Evolutionary conservation across 2,329 filamentous ascomycete genomes (phyloP).

Genomic region (Stagonosporopsis tanaceti): DNA sequence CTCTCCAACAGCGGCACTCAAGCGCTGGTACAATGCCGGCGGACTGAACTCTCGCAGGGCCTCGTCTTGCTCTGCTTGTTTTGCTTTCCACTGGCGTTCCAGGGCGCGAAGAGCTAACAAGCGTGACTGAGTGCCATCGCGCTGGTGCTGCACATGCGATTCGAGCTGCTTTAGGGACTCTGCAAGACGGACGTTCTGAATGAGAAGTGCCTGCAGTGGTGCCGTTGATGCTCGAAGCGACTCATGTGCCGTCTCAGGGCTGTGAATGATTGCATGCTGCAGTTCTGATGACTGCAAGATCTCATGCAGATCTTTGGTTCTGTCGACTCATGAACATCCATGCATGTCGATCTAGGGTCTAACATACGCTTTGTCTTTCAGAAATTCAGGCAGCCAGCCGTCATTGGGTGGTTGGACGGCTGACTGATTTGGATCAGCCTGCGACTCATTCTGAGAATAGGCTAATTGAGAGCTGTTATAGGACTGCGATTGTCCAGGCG

Average conservation of each 20-base stretch:
- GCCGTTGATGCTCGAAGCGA: slow-evolving; percentile 72
- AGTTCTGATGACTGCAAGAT: slow-evolving; percentile 71
- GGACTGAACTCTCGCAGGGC: slow-evolving; percentile 86
- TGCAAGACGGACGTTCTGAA: slow-evolving; percentile 76
- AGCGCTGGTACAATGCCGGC: slow-evolving; percentile 81
- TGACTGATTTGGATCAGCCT: slow-evolving; percentile 28
- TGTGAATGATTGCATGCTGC: slow-evolving; percentile 76
- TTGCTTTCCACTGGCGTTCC: slow-evolving; percentile 90
- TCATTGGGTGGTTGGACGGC: slow-evolving; percentile 56
- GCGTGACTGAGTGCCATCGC: slow-evolving; percentile 78
- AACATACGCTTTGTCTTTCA: slow-evolving; percentile 83
- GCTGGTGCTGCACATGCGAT: slow-evolving; percentile 65
- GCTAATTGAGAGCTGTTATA: slow-evolving; percentile 30
- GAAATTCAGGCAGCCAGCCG: slow-evolving; percentile 77
- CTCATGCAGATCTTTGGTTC: slow-evolving; percentile 79
- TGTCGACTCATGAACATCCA: slow-evolving; percentile 48
- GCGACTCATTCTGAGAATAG: slow-evolving; percentile 29
- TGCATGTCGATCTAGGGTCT: slow-evolving; percentile 23
- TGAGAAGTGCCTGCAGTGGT: slow-evolving; percentile 69
- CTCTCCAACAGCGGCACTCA: slow-evolving; percentile 79
- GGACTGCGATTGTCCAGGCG: slow-evolving; percentile 45
- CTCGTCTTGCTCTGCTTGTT: slow-evolving; percentile 87
- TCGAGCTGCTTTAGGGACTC: slow-evolving; percentile 69
- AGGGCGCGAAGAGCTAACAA: slow-evolving; percentile 84
- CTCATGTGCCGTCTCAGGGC: slow-evolving; percentile 72